phyloP scores from a whole-genome alignment of 2,329 filamentous ascomycete genomes.

The Aspergillus chevalieri region DNA sequence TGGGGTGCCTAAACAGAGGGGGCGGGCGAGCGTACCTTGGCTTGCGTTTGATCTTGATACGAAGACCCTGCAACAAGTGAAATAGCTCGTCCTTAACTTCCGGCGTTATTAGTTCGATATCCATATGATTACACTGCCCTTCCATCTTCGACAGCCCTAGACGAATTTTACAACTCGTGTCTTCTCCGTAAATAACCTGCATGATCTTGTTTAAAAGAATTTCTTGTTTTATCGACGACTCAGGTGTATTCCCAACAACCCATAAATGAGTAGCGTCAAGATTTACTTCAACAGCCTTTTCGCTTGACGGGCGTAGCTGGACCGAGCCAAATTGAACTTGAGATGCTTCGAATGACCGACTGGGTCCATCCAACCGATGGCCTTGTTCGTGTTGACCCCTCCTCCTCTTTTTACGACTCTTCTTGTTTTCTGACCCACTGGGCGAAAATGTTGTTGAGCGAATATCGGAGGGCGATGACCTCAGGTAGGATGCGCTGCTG shows the following conservation, averaged over 20 bases:
- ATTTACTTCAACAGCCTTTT: conserved; percentile 7
- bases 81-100: conserved; percentile 18
- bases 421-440: conserved; percentile 7
- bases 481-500: conserved; percentile 2
- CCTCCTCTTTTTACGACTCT: conserved; percentile 5
- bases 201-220: conserved; percentile 19
- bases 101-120: conserved; percentile 23
- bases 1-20: neutral
- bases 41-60: conserved; percentile 14
- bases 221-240: neutral
- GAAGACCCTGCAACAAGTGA: conserved; percentile 6
- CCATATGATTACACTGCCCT: conserved; percentile 12
- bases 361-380: neutral
- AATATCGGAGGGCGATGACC: conserved; percentile 29
- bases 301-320: conserved; percentile 4
- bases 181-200: conserved; percentile 13
- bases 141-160: conserved; percentile 21
- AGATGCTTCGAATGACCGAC: conserved; percentile 9
- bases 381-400: neutral
- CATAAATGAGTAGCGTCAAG: conserved; percentile 4
- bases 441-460: conserved; percentile 22
- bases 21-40: conserved; percentile 15
- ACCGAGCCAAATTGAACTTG: conserved; percentile 19
- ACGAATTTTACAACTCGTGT: conserved; percentile 23
- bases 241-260: too few relatives aligned